Conservation (phyloP, 2,329 filamentous ascomycete species). For the Graphilbum sp. region DNA sequence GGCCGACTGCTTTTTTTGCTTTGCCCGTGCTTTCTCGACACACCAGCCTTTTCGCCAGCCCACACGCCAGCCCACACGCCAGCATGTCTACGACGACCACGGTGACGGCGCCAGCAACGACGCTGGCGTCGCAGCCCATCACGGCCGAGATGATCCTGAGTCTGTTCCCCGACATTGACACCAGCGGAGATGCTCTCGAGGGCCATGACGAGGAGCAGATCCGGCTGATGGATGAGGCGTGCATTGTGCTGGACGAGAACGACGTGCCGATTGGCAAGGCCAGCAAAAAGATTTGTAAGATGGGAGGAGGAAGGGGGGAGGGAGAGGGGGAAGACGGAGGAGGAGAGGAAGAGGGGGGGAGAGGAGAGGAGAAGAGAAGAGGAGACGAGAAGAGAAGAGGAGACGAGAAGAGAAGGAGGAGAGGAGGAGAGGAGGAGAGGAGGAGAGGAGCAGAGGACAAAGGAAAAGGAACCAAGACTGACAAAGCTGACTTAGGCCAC, state of each 20-base stretch:
- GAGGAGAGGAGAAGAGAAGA: conserved; percentile 2
- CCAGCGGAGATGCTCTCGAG: conserved; percentile 56
- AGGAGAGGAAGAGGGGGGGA: neutral
- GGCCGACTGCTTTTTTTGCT: too few relatives aligned
- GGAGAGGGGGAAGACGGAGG: neutral
- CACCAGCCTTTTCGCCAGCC: too few relatives aligned
- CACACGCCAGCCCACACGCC: neutral
- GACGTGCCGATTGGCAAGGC: conserved; percentile 88
- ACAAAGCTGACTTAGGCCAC: too few relatives aligned
- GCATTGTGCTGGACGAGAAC: conserved; percentile 88
- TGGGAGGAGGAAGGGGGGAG: neutral
- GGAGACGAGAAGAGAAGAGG: conserved; percentile 23
- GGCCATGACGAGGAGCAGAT: conserved; percentile 98
- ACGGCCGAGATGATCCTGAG: conserved; percentile 75
- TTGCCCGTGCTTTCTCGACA: too few relatives aligned
- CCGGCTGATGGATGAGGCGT: conserved; percentile 94
- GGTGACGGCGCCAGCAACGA: conserved; percentile 20
- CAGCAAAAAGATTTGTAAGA: conserved; percentile 92
- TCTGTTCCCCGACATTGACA: conserved; percentile 73
- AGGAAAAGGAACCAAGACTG: too few relatives aligned
- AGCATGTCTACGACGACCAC: conserved; percentile 8
- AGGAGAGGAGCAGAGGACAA: neutral
- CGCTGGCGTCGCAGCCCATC: conserved; percentile 43
- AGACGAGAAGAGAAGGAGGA: neutral
- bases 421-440: neutral